phyloP scores from a whole-genome alignment of 2,329 filamentous ascomycete species.

The Fusarium abutilonis region DNA sequence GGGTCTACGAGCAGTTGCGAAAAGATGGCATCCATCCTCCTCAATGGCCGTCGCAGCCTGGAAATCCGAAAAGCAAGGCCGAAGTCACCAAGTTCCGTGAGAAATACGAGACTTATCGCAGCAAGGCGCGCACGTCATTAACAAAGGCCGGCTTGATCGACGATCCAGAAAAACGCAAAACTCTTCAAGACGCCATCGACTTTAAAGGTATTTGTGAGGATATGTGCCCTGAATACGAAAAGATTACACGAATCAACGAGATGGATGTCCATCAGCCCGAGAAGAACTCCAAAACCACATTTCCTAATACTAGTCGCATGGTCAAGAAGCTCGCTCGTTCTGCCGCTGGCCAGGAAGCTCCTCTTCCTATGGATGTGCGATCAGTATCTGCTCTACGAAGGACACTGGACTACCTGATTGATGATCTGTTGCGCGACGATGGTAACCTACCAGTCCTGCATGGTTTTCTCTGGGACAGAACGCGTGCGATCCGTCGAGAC shows the following conservation, averaged over 20 bases:
- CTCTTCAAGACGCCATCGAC: slow-evolving; percentile 69
- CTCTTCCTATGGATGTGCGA: slow-evolving; percentile 73
- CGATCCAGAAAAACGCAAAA: slow-evolving; percentile 70
- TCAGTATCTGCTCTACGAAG: slow-evolving; percentile 66
- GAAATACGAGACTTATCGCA: slow-evolving; percentile 66
- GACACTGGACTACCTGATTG: slow-evolving; percentile 71
- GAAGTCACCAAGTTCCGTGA: slow-evolving; percentile 66
- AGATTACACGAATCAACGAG: slow-evolving; percentile 70
- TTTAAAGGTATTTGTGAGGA: slow-evolving; percentile 75
- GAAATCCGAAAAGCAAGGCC: slow-evolving; percentile 60
- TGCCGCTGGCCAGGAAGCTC: slow-evolving; percentile 73
- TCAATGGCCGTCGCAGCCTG: slow-evolving; percentile 64
- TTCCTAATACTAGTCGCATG: slow-evolving; percentile 64
- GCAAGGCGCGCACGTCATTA: slow-evolving; percentile 65
- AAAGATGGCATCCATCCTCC: slow-evolving; percentile 65
- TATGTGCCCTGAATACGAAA: slow-evolving; percentile 76
- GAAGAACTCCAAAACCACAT: slow-evolving; percentile 57
- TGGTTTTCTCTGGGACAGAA: slow-evolving; percentile 74
- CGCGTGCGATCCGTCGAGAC: slow-evolving; percentile 72
- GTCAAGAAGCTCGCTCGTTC: slow-evolving; percentile 75
- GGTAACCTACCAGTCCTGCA: slow-evolving; percentile 65
- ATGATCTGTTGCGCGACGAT: slow-evolving; percentile 65
- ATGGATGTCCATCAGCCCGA: slow-evolving; percentile 67
- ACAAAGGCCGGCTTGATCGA: slow-evolving; percentile 70
- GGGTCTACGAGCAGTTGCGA: slow-evolving; percentile 63